Base-by-base conservation (phyloP, 2,329 filamentous ascomycete genomes). In the Trichoderma atroviride region DNA sequence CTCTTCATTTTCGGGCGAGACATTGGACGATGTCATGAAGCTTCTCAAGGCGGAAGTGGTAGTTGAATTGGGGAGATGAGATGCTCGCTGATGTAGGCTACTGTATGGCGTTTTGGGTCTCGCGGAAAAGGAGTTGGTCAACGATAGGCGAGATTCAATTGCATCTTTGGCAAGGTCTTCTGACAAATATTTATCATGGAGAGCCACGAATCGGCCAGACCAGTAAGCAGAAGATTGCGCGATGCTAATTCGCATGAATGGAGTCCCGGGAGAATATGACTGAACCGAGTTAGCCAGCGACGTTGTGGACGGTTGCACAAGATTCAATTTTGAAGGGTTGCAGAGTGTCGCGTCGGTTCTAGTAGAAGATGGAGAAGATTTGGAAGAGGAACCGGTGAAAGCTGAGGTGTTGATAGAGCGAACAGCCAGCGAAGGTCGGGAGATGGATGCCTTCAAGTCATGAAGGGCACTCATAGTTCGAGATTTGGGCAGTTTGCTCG, bases 181-280 rank as follows among this genome's bases (percentile, higher is more conserved):
- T 3, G 75, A 50, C 3, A 75, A 70, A 19, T 77, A 76, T 22
- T 81, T 83, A 77, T 91, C 88, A 62, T 85, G 81, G 0, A 90
- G 77, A 2, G 86, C 79, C 62, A 83, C 79, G 74, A 90, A 89
- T 50, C 89, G 86, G 22, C 89, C 89, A 13, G 83, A 81, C 89
- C 89, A 91, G 76, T 89, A 91, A 3, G 81, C 77, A 2, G 83
- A 82, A 6, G 82, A 78, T 73, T 86, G 83, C 2, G 84, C 81
- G 0, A 75, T 78, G 62, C 76, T 75, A 16, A 88, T 76, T 2
- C 78, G 75, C 1, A 73, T 73, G 2, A 74, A 75, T 11, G 79
- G 71, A 35, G 72, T 66, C 40, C 72, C 72, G 10, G 71, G 69
- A 13, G 69, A 69, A n/a, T 22, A 57, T 6, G 69, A 64, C 35